Evolutionary conservation across 2,329 filamentous ascomycete genomes (phyloP).

Genomic region (Fusarium chlamydosporum): DNA sequence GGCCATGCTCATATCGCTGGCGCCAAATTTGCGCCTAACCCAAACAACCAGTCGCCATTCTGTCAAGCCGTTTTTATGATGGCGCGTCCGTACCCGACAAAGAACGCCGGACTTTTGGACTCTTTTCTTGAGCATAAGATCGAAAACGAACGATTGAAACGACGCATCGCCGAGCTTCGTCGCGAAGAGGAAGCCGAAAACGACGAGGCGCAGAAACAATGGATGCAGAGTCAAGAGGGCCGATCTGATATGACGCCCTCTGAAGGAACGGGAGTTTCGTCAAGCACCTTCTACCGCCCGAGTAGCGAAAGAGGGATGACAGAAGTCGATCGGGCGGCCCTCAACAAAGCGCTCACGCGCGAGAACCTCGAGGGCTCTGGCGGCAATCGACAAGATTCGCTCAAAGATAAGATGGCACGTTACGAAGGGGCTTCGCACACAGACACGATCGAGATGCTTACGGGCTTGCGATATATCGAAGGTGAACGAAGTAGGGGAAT

Average conservation of each 20-base stretch:
- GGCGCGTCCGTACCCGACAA: constrained; percentile 89
- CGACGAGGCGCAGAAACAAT: constrained; percentile 74
- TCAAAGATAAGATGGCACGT: constrained; percentile 86
- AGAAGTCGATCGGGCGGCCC: constrained; percentile 73
- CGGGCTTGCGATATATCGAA: constrained; percentile 87
- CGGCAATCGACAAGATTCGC: constrained; percentile 77
- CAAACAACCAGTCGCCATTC: constrained; percentile 75
- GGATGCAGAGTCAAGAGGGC: constrained; percentile 70
- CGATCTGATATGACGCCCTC: constrained; percentile 68
- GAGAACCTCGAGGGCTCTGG: constrained; percentile 84
- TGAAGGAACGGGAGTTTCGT: constrained; percentile 60
- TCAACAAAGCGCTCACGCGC: constrained; percentile 79
- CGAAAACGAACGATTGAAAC: constrained; percentile 88
- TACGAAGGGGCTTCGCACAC: constrained; percentile 83
- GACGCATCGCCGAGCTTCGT: constrained; percentile 86
- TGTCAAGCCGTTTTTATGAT: constrained; percentile 96
- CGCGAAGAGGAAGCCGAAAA: constrained; percentile 87
- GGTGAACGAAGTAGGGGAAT: constrained; percentile 91
- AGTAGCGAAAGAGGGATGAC: constrained; percentile 68
- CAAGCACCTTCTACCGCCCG: constrained; percentile 51
- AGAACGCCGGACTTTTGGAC: constrained; percentile 86
- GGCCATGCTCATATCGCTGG: constrained; percentile 90
- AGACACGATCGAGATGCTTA: constrained; percentile 93
- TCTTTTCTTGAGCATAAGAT: constrained; percentile 98
- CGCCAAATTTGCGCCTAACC: constrained; percentile 73